These are phyloP conservation scores for Pisolithus thermaeus DNA, from an alignment of 1,284 basidiomycete genomes.

Conservation along the genomic window DNA sequence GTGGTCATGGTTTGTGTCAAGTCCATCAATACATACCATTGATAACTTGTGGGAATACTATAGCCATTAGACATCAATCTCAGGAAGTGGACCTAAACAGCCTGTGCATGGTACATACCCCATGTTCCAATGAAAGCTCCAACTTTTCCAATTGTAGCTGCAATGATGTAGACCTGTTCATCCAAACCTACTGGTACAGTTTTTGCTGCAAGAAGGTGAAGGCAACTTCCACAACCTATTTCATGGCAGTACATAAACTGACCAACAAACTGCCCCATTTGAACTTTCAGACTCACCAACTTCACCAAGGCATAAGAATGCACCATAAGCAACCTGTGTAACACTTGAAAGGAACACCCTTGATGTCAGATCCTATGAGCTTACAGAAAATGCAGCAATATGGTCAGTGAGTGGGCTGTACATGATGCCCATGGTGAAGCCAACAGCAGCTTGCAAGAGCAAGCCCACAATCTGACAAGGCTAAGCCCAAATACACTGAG, in stretches of 20 bases:
- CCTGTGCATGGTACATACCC: slow-evolving; percentile 39
- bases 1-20: neutral
- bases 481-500: slow-evolving; percentile 1
- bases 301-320: too few species aligned
- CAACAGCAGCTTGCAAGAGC: slow-evolving; percentile 69
- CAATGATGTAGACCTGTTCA: slow-evolving; percentile 80
- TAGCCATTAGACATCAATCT: neutral
- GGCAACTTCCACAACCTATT: slow-evolving; percentile 69
- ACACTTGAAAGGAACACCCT: too few species aligned
- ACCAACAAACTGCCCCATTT: neutral
- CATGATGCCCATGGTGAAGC: too few species aligned
- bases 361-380: too few species aligned
- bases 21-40: neutral
- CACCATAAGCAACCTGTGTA: too few species aligned
- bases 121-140: slow-evolving; percentile 84
- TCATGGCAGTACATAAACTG: slow-evolving; percentile 1
- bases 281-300: slow-evolving; percentile 38
- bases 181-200: slow-evolving; percentile 79
- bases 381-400: too few species aligned
- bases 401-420: too few species aligned
- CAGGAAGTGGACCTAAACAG: neutral
- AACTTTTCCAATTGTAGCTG: slow-evolving; percentile 85
- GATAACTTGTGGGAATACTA: slow-evolving; percentile 11
- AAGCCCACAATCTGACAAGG: slow-evolving; percentile 58
- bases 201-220: slow-evolving; percentile 79